These are phyloP conservation scores for Pleoardoris graminearum DNA, from an alignment of 2,329 filamentous ascomycete species.

Conservation along the genomic window DNA sequence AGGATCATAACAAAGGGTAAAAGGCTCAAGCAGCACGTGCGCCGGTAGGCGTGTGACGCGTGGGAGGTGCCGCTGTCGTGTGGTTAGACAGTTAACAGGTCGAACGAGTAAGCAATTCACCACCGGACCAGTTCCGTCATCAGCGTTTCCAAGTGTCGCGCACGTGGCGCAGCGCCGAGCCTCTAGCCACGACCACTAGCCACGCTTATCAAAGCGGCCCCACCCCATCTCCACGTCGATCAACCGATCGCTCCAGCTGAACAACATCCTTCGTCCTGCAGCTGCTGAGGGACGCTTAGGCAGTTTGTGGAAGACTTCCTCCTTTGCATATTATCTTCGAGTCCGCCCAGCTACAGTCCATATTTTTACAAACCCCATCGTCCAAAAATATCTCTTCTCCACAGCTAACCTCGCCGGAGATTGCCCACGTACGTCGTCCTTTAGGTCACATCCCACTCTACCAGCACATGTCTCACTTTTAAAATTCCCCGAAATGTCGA, in stretches of 20 bases:
- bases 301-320: neutral
- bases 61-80: conserved; percentile 2
- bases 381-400: conserved; percentile 5
- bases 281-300: too few relatives aligned
- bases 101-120: neutral
- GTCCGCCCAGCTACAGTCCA: neutral
- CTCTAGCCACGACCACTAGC: neutral
- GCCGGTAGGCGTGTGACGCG: conserved; percentile 5
- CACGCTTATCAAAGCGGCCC: neutral
- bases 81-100: neutral
- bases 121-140: conserved; percentile 12
- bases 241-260: neutral
- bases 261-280: neutral
- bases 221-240: neutral
- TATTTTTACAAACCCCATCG: neutral
- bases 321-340: neutral
- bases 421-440: conserved; percentile 1
- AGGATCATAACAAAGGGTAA: neutral
- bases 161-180: conserved; percentile 14
- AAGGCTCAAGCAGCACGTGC: neutral
- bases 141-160: neutral
- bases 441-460: conserved; percentile 1
- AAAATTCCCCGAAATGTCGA: conserved; percentile 1
- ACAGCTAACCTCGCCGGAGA: conserved; percentile 3
- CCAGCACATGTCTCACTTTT: neutral